These are phyloP conservation scores for Didymella sp. DNA, from an alignment of 2,329 filamentous ascomycete genomes.

Conservation along the genomic window DNA sequence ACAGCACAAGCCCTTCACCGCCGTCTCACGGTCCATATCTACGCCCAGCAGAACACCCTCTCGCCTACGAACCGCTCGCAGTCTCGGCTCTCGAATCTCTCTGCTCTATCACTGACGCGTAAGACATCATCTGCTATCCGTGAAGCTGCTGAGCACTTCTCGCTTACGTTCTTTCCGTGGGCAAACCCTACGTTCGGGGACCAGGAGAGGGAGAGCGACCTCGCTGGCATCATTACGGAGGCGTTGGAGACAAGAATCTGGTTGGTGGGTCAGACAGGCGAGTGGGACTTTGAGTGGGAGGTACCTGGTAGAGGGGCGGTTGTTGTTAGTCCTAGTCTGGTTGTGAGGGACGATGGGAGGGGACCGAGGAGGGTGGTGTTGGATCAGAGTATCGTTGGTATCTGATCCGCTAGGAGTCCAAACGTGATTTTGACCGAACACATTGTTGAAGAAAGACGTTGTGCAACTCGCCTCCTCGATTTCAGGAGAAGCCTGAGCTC, in stretches of 20 bases:
- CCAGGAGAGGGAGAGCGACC: slow-evolving; percentile 39
- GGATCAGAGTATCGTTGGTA: slow-evolving; percentile 3
- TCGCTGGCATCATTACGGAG: slow-evolving; percentile 34
- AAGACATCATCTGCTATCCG: slow-evolving; percentile 29
- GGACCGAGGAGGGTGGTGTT: slow-evolving; percentile 9
- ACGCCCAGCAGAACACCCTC: slow-evolving; percentile 19
- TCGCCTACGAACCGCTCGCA: neutral
- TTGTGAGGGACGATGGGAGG: slow-evolving; percentile 17
- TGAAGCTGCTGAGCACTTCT: slow-evolving; percentile 47
- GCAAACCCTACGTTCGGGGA: slow-evolving; percentile 38
- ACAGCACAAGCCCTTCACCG: slow-evolving; percentile 37
- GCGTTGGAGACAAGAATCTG: slow-evolving; percentile 39
- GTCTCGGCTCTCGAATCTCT: slow-evolving; percentile 10
- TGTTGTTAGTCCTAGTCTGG: slow-evolving; percentile 33
- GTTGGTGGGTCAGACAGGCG: slow-evolving; percentile 37
- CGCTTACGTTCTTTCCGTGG: slow-evolving; percentile 47
- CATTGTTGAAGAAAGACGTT: too few species aligned
- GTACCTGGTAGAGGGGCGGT: slow-evolving; percentile 31
- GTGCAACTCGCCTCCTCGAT: too few species aligned
- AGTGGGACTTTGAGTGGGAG: slow-evolving; percentile 41
- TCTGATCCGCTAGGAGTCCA: neutral
- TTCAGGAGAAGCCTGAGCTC: too few species aligned
- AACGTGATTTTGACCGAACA: too few species aligned
- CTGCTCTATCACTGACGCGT: slow-evolving; percentile 5
- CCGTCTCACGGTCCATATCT: slow-evolving; percentile 38